These are phyloP conservation scores for Russula olivacea DNA, from an alignment of 768 basidiomycete genomes.

Conservation along the genomic window DNA sequence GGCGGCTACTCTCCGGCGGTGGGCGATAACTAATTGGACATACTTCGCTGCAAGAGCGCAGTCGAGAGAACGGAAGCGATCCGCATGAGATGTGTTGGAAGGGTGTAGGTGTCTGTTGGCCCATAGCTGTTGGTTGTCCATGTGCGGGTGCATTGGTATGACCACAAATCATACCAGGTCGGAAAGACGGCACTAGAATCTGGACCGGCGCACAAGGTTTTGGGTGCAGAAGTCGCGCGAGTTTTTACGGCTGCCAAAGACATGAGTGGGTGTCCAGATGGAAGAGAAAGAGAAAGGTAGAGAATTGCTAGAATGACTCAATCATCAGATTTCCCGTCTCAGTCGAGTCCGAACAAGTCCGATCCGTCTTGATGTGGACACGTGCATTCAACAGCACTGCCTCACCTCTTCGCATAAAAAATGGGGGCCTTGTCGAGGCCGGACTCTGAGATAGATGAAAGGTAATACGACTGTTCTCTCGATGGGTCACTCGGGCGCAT, in stretches of 20 bases:
- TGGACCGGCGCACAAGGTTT: too few relatives aligned
- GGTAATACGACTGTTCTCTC: constrained; percentile 93
- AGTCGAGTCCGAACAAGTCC: constrained; percentile 12
- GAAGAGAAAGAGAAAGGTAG: neutral
- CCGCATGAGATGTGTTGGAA: neutral
- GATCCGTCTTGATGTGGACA: constrained; percentile 4
- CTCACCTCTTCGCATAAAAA: constrained; percentile 12
- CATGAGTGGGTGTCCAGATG: constrained; percentile 30
- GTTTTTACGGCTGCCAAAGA: constrained; percentile 40
- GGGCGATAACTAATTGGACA: constrained; percentile 20
- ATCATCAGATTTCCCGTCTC: constrained; percentile 2
- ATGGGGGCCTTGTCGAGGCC: constrained; percentile 54
- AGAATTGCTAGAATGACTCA: neutral
- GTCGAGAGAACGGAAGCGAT: constrained; percentile 20
- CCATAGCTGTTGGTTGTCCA: too few relatives aligned
- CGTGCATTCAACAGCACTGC: constrained; percentile 3
- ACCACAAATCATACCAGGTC: too few relatives aligned
- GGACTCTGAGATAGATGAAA: constrained; percentile 67
- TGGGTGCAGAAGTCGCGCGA: constrained; percentile 39
- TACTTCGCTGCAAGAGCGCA: constrained; percentile 22
- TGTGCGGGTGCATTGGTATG: too few relatives aligned
- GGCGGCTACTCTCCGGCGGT: constrained; percentile 19
- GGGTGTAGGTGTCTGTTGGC: constrained; percentile 1
- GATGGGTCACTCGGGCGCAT: constrained; percentile 43
- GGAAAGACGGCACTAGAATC: too few relatives aligned